These are phyloP conservation scores for Rhizopogon sp. DNA, from an alignment of 768 basidiomycete species.

Conservation along the genomic window DNA sequence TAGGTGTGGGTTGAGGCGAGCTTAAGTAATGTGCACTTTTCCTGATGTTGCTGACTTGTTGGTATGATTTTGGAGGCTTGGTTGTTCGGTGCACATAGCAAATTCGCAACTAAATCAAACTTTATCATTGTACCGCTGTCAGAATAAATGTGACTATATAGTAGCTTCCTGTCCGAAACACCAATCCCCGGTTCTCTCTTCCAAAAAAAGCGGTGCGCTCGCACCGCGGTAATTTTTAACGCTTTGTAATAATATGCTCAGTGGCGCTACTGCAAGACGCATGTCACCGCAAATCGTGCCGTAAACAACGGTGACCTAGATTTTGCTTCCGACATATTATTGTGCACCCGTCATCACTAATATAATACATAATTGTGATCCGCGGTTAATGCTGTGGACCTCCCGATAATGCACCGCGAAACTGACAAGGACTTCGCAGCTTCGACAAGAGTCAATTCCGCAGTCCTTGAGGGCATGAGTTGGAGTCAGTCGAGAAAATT, in stretches of 20 bases:
- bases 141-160: background rate
- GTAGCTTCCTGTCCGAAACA: background rate
- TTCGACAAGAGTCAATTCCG: background rate
- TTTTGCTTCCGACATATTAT: background rate
- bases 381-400: background rate
- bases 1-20: background rate
- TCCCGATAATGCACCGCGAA: background rate
- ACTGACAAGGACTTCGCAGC: background rate
- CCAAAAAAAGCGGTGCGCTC: background rate
- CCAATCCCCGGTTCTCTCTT: background rate
- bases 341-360: too few species aligned
- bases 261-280: background rate
- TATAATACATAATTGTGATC: background rate
- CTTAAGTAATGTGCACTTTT: background rate
- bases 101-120: background rate
- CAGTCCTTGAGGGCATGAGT: too few species aligned
- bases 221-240: too few species aligned
- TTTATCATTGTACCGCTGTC: background rate
- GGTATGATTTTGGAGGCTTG: background rate
- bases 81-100: background rate
- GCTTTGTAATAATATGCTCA: background rate
- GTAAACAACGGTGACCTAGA: background rate
- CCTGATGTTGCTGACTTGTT: background rate
- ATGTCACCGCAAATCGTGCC: background rate
- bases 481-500: background rate